A percentile compares a stretch with the other conserved stretches of the same genome.
phyloP scores from a whole-genome alignment of 1,284 basidiomycete species.

The Paramarasmius palmivorus region DNA sequence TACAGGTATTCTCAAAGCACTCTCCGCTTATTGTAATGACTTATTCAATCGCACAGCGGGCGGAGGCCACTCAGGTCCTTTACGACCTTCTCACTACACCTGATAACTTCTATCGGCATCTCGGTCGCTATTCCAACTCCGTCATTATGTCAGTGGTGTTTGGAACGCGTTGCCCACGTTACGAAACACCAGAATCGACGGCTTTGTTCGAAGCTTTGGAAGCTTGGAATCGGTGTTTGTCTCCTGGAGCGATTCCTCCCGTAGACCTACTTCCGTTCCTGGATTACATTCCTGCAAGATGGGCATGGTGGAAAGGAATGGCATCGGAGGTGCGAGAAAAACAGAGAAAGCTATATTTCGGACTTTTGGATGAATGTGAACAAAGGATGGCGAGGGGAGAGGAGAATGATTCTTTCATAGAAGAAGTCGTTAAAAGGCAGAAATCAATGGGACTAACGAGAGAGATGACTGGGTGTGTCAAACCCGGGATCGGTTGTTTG shows the following conservation, averaged over 20 bases:
- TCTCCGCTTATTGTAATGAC: neutral
- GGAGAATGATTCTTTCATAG: slow-evolving; percentile 12
- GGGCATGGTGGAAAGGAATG: slow-evolving; percentile 24
- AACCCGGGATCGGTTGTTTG: no score
- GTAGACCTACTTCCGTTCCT: slow-evolving; percentile 27
- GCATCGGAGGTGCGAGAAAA: slow-evolving; percentile 17
- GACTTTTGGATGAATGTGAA: slow-evolving; percentile 1
- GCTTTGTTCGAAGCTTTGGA: slow-evolving; percentile 25
- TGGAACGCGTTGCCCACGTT: slow-evolving; percentile 28
- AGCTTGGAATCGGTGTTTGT: slow-evolving; percentile 23
- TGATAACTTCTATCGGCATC: slow-evolving; percentile 26
- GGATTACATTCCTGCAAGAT: slow-evolving; percentile 24
- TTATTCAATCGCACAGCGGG: no score
- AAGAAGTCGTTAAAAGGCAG: slow-evolving; percentile 5
- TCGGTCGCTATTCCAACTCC: slow-evolving; percentile 27
- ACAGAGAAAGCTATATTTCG: slow-evolving; percentile 8
- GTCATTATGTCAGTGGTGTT: slow-evolving; percentile 29
- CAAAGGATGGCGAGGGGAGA: slow-evolving; percentile 6
- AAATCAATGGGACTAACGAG: slow-evolving; percentile 6
- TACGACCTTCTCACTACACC: slow-evolving; percentile 19
- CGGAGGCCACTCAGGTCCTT: slow-evolving; percentile 17
- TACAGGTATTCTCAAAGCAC: slow-evolving; percentile 17
- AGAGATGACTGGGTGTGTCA: slow-evolving; percentile 9
- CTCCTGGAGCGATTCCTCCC: slow-evolving; percentile 26
- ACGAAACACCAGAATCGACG: slow-evolving; percentile 18